Base-by-base conservation (phyloP, 2,329 filamentous ascomycete genomes). In the Colletotrichum melonis region DNA sequence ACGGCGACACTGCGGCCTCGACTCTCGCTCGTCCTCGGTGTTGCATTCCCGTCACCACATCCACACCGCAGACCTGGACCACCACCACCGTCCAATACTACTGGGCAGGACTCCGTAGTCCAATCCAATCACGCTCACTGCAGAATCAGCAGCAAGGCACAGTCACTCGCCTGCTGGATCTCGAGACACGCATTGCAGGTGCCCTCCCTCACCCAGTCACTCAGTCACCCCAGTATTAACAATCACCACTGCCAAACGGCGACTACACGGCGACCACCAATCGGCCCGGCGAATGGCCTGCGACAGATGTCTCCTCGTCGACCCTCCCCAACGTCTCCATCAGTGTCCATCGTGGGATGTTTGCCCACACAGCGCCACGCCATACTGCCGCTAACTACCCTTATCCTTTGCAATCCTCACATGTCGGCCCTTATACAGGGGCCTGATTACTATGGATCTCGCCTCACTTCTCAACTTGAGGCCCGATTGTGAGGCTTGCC, bases 271-370 rank as follows among this genome's bases (percentile, higher is more conserved):
- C 49, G 24, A 56, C 3, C 26, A 22, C 12, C 32, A 65, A 46
- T 56, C 70, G 70, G 70, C 52, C 67, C 70, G 70, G 42, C 26
- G n/a, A 52, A 54, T 59, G 52, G 52, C 22, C 63, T 22, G 63
- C 30, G 22, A 26, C 35, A 16, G 52, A 30, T 46, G 26, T 55
- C 54, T 55, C 19, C 65, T 60, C 56, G 32, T 35, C 24, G 24
- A 0, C 35, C 49, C 52, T 32, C 19, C 49, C 32, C 32, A 24
- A 28, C 52, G 52, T 24, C 52, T 55, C 52, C 52, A 55, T 55
- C 22, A 28, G 67, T 35, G 55, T 64, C 69, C 69, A 69, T 72
- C 69, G 59, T 72, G 67, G 60, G 8, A 69, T 65, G 70, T 56
- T 64, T 70, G 70, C 67, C 60, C 70, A 73, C 70, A 26, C 59